Evolutionary conservation across 192 early-diverging fungal genomes (phyloP).

Genomic region (Rhizophagus clarus): DNA sequence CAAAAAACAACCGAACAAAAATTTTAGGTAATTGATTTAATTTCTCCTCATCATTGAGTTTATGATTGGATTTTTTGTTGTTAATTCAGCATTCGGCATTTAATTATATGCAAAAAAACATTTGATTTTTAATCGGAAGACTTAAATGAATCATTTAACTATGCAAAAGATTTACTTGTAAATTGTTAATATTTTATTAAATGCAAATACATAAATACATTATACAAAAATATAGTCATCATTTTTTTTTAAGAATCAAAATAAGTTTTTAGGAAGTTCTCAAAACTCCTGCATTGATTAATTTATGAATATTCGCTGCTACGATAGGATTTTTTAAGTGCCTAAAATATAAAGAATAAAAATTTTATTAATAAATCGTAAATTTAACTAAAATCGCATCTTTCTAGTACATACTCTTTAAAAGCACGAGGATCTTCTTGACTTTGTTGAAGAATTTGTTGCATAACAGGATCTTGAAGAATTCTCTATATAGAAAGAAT

Average conservation of each 20-base stretch:
- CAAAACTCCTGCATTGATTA: slow-evolving; percentile 88
- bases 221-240: too few relatives aligned
- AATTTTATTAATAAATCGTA: slow-evolving; percentile 31
- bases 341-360: slow-evolving; percentile 33
- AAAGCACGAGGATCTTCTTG: slow-evolving; percentile 92
- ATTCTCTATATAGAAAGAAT: slow-evolving; percentile 52
- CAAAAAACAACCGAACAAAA: not conserved
- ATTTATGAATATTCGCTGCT: slow-evolving; percentile 91
- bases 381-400: not conserved
- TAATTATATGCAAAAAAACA: not conserved
- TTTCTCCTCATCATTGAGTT: not conserved
- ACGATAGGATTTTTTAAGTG: slow-evolving; percentile 95
- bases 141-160: not conserved
- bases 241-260: not conserved
- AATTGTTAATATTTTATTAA: not conserved
- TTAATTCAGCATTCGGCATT: not conserved
- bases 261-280: slow-evolving; percentile 39
- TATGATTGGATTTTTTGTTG: not conserved
- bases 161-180: not conserved
- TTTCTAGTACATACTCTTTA: slow-evolving; percentile 62
- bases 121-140: not conserved
- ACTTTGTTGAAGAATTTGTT: slow-evolving; percentile 96
- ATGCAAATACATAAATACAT: not conserved
- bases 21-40: not conserved
- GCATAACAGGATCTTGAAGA: slow-evolving; percentile 94